phyloP scores from a whole-genome alignment of 2,329 filamentous ascomycete genomes.

The Claviceps humidiphila region DNA sequence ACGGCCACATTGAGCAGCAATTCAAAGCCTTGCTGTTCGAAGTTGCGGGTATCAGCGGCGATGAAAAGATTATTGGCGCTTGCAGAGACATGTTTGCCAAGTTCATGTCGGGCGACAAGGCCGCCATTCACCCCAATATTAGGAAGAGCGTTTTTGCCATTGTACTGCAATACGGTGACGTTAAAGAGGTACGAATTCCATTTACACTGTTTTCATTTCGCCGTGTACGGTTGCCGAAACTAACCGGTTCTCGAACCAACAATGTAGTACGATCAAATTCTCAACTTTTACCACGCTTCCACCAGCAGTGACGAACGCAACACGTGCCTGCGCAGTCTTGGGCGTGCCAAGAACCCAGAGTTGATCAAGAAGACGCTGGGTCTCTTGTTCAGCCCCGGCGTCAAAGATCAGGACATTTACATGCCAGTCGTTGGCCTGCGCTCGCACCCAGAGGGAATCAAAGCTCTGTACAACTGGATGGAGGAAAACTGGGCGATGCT shows the following conservation, averaged over 20 bases:
- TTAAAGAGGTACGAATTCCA: constrained; percentile 50
- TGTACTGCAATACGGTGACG: constrained; percentile 69
- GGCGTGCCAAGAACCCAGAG: constrained; percentile 61
- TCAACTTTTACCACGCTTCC: constrained; percentile 63
- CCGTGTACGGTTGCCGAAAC: background rate
- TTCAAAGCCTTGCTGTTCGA: constrained; percentile 90
- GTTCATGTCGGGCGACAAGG: constrained; percentile 64
- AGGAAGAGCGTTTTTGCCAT: constrained; percentile 78
- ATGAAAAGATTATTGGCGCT: constrained; percentile 63
- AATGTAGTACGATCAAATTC: constrained; percentile 56
- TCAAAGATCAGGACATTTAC: constrained; percentile 92
- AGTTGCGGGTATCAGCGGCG: constrained; percentile 66
- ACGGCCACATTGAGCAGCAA: constrained; percentile 84
- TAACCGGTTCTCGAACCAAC: background rate
- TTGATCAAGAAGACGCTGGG: constrained; percentile 71
- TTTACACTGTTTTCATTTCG: background rate
- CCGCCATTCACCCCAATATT: constrained; percentile 84
- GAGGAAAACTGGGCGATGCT: constrained; percentile 80
- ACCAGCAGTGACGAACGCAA: constrained; percentile 72
- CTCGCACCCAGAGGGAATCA: constrained; percentile 62
- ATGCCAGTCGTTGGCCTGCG: constrained; percentile 72
- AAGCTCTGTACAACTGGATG: constrained; percentile 72
- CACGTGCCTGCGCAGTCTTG: constrained; percentile 72
- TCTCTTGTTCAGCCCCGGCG: constrained; percentile 62
- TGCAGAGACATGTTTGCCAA: constrained; percentile 84